These are phyloP conservation scores for Lablab purpureus DNA, from an alignment of 306 rosid species.

Conservation along the genomic window DNA sequence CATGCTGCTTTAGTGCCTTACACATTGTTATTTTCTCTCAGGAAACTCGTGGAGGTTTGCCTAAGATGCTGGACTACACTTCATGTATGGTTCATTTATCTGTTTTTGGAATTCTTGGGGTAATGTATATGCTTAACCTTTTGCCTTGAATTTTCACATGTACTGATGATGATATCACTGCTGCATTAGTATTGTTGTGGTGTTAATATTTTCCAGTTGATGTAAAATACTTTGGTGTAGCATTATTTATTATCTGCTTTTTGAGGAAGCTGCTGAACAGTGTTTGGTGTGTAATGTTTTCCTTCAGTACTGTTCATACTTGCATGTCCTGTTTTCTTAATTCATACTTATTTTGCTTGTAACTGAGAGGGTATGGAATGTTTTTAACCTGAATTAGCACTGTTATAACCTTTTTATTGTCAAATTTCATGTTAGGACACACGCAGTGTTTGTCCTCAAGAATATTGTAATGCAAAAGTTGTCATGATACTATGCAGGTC, in stretches of 20 bases:
- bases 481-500: conserved; percentile 50
- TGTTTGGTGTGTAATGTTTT: not conserved
- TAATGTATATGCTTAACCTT: conserved; percentile 30
- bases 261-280: too few species aligned
- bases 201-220: too few species aligned
- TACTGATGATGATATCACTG: not conserved
- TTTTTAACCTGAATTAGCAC: not conserved
- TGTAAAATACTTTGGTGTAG: too few species aligned
- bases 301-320: not conserved
- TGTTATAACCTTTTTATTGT: conserved; percentile 18
- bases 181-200: not conserved
- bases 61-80: conserved; percentile 39
- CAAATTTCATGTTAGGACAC: conserved; percentile 18
- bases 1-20: not conserved
- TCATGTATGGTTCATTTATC: conserved; percentile 48
- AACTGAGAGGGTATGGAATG: not conserved
- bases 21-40: conserved; percentile 25
- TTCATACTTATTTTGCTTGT: conserved; percentile 4
- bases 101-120: conserved; percentile 61
- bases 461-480: not conserved
- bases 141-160: not conserved
- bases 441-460: not conserved
- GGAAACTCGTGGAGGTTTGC: conserved; percentile 46
- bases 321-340: not conserved
- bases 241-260: too few species aligned